Conservation (phyloP, 768 basidiomycete genomes). For the Termitomyces sp. region DNA sequence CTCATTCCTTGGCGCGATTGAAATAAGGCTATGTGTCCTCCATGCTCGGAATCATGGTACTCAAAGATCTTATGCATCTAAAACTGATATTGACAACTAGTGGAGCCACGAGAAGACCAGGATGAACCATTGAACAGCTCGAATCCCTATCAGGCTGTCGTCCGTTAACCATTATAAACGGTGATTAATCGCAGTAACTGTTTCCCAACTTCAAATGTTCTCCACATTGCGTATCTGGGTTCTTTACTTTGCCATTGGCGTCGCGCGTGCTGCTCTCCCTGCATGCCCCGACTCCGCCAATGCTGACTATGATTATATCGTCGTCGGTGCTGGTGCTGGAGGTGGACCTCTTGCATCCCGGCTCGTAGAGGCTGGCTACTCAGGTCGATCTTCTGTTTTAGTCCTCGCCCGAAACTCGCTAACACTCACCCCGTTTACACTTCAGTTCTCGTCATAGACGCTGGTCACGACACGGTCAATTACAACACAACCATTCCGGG, state of each 20-base stretch:
- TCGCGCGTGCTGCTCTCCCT: slow-evolving; percentile 5
- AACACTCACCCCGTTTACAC: neutral
- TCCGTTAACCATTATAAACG: neutral
- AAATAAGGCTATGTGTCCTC: too few species aligned
- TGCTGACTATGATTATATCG: slow-evolving; percentile 21
- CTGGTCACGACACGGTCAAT: slow-evolving; percentile 21
- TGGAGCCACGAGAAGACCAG: too few species aligned
- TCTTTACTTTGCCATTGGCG: neutral
- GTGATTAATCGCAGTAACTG: neutral
- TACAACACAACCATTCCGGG: slow-evolving; percentile 25
- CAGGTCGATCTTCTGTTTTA: slow-evolving; percentile 10
- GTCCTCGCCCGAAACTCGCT: neutral
- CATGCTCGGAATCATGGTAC: too few species aligned
- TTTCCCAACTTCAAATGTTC: neutral
- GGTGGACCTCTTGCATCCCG: slow-evolving; percentile 24
- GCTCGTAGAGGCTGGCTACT: slow-evolving; percentile 20
- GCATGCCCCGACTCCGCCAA: slow-evolving; percentile 4
- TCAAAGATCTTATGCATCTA: too few species aligned
- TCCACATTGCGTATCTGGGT: neutral
- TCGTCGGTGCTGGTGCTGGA: too few species aligned
- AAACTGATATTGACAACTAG: too few species aligned
- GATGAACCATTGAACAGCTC: too few species aligned
- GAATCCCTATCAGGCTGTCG: neutral
- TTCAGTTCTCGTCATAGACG: slow-evolving; percentile 27
- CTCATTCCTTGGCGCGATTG: too few species aligned